Percentiles rank a stretch among this genome's conserved stretches.
Evolutionary conservation across 2,329 filamentous ascomycete species (phyloP).

Genomic region (Fusarium torreyae): DNA sequence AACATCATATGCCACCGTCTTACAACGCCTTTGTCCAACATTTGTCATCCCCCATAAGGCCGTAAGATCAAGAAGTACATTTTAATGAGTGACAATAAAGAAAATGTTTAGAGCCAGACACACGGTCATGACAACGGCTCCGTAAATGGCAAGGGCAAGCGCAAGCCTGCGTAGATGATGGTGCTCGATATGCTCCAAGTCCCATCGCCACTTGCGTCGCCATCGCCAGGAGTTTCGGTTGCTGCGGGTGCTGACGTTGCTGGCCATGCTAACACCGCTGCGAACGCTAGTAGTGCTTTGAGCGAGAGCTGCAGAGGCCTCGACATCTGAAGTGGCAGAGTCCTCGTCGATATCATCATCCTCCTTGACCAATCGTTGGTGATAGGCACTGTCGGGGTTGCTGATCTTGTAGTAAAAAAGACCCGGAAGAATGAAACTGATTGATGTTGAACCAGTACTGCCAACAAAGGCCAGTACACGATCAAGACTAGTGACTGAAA

Average conservation of each 20-base stretch:
- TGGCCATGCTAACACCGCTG: constrained; percentile 58
- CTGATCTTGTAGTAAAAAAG: constrained; percentile 99
- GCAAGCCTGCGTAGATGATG: constrained; percentile 79
- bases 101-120: constrained; percentile 90
- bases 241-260: constrained; percentile 49
- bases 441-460: constrained; percentile 92
- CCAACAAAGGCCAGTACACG: constrained; percentile 96
- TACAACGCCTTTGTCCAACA: constrained; percentile 43
- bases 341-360: constrained; percentile 84
- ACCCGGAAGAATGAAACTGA: constrained; percentile 96
- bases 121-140: constrained; percentile 88
- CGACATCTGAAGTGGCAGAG: constrained; percentile 64
- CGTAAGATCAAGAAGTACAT: constrained; percentile 32
- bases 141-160: constrained; percentile 85
- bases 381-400: constrained; percentile 86
- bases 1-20: constrained; percentile 43
- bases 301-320: constrained; percentile 62
- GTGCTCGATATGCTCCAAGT: constrained; percentile 75
- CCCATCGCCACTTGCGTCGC: constrained; percentile 72
- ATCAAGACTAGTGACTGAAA: constrained; percentile 91
- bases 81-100: constrained; percentile 73
- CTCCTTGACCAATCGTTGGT: constrained; percentile 90
- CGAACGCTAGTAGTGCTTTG: constrained; percentile 63
- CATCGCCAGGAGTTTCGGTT: constrained; percentile 60
- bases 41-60: constrained; percentile 34